Evolutionary conservation across 1,139 yeast species (phyloP), one percentile per base, ranked within the genome.

Genomic region (Sugiyamaella sp.): DNA sequence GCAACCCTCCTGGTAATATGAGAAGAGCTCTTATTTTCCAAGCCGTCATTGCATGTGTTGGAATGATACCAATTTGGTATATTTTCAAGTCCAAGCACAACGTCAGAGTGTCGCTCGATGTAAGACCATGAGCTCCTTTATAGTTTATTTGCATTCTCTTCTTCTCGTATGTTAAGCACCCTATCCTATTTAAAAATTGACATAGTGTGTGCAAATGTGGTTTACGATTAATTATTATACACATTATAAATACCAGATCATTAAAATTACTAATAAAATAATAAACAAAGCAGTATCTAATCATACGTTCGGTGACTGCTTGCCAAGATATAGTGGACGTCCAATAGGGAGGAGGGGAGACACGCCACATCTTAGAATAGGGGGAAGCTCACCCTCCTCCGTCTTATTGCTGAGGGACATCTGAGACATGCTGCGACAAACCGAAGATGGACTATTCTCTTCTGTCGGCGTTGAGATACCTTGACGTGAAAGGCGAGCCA

Each of bases 1-100:
- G 72, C n/a, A 52, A 55, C 32, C 72, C 72, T 2, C 71, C 71
- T 0, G 67, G 62, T 3, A 69, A 69, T 49, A 69, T 69, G 72
- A 60, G 61, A 32, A 58, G 70, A 4, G 66, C 71, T 2, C 56
- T 69, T 32, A 67, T 69, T 42, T 66, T 69, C 50, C 67, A 68
- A 54, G 72, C 72, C 0, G 72, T 65, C 10, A 52, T 68, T 41
- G 70, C 71, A 3, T 56, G 63, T 22, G 66, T 61, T 12, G 69
- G 64, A 5, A 55, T 62, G 8, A 38, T 65, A 4, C 68, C 69
- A 3, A 46, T 62, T 12, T 57, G 59, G 55, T 45, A 60, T 4
- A 24, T 66, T 14, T 49, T 58, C 17, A 54, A 52, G 33, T 46
- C 58, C 22, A 49, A 45, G 12, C 39, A 49, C 4, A 65, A 65